Conservation (phyloP, 805 yeast species). For the Cyberlindnera mrakii region DNA sequence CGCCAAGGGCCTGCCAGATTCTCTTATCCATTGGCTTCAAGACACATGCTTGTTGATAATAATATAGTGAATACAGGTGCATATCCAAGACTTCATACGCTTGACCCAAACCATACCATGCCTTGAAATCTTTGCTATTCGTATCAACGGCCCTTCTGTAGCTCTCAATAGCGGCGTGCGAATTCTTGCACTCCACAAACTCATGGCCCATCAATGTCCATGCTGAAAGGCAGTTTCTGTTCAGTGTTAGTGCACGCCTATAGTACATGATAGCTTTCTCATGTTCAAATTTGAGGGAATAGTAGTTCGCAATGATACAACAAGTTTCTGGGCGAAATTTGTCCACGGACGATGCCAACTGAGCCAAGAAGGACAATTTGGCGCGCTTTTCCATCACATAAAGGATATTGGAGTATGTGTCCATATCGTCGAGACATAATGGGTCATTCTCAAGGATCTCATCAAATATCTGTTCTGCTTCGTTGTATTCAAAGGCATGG, state of each 20-base stretch:
- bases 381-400: constrained; percentile 89
- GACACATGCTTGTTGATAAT: constrained; percentile 86
- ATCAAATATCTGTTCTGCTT: constrained; percentile 77
- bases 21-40: constrained; percentile 84
- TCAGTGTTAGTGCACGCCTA: constrained; percentile 78
- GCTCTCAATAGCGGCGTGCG: constrained; percentile 96
- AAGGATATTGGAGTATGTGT: constrained; percentile 87
- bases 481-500: constrained; percentile 77
- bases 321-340: constrained; percentile 91
- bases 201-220: constrained; percentile 99
- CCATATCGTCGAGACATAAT: constrained; percentile 82
- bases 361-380: constrained; percentile 82
- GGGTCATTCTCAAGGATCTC: constrained; percentile 71
- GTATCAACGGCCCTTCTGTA: constrained; percentile 91
- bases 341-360: constrained; percentile 74
- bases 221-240: constrained; percentile 77
- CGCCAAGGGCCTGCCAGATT: constrained; percentile 95
- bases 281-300: constrained; percentile 86
- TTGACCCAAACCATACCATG: constrained; percentile 98
- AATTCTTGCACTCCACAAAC: constrained; percentile 90
- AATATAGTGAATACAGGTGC: constrained; percentile 87
- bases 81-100: constrained; percentile 95
- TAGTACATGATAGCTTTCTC: constrained; percentile 92
- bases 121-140: constrained; percentile 82
- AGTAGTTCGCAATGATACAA: constrained; percentile 89